Evolutionary conservation across 257 asterid genomes (phyloP).

Genomic region (Jaltomata sinuosa): DNA sequence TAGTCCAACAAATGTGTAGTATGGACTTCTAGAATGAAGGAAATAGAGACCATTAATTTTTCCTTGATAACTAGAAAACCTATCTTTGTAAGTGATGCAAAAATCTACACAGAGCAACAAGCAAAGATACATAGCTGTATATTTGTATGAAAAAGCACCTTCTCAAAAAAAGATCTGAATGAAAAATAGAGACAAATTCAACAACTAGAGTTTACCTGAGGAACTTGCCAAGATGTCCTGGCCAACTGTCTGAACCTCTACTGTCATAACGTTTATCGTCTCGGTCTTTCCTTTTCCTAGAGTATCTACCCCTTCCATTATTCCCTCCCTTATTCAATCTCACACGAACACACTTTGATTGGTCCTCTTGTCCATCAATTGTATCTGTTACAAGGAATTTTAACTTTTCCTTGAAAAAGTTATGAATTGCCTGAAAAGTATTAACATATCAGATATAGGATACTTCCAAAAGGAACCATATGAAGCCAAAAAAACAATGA

Average conservation of each 20-base stretch:
- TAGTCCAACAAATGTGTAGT: background rate
- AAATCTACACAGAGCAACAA: background rate
- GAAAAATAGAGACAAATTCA: background rate
- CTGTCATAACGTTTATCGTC: slow-evolving; percentile 63
- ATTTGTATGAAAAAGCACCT: background rate
- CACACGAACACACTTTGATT: slow-evolving; percentile 84
- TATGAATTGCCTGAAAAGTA: slow-evolving; percentile 75
- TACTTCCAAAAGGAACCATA: slow-evolving; percentile 7
- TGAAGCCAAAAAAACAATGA: background rate
- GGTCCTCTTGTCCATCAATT: slow-evolving; percentile 71
- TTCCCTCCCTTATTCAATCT: slow-evolving; percentile 47
- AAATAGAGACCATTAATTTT: background rate
- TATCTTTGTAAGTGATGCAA: background rate
- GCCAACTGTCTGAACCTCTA: slow-evolving; percentile 91
- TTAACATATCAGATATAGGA: slow-evolving; percentile 5
- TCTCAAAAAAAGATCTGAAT: background rate
- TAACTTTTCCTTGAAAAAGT: slow-evolving; percentile 82
- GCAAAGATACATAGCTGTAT: background rate
- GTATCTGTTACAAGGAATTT: slow-evolving; percentile 89
- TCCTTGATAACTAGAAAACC: background rate
- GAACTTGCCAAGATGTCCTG: slow-evolving; percentile 73
- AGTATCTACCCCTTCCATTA: slow-evolving; percentile 42
- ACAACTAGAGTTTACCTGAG: slow-evolving; percentile 42
- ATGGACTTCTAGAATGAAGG: background rate
- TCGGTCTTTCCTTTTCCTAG: slow-evolving; percentile 79